Conservation (phyloP, 495 filamentous ascomycete genomes). For the Lasiosphaeria miniovina region DNA sequence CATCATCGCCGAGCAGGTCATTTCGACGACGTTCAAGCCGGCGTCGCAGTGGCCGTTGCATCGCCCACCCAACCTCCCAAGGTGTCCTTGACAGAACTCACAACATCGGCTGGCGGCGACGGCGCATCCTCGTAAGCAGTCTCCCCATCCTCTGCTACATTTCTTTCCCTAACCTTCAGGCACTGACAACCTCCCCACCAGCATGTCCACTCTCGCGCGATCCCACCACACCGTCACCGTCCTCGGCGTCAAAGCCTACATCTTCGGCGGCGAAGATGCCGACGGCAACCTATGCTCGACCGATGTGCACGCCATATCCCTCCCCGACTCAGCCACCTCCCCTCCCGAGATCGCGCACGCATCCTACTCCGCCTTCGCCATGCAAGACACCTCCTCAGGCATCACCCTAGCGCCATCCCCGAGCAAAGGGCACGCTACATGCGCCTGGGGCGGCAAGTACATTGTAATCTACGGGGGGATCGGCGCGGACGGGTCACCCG, state of each 20-base stretch:
- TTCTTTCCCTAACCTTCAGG: neutral
- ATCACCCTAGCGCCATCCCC: conserved; percentile 36
- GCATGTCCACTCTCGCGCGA: conserved; percentile 38
- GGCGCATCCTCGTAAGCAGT: conserved; percentile 21
- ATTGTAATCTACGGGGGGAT: conserved; percentile 47
- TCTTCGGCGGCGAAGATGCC: conserved; percentile 48
- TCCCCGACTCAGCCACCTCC: conserved; percentile 31
- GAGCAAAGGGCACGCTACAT: conserved; percentile 42
- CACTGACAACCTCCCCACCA: neutral
- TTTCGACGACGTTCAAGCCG: conserved; percentile 44
- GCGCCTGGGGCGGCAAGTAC: conserved; percentile 31
- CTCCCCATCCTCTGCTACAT: too few species aligned
- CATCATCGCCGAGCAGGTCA: conserved; percentile 40
- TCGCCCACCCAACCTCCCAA: conserved; percentile 43
- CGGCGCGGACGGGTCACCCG: conserved; percentile 29
- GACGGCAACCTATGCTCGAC: conserved; percentile 40
- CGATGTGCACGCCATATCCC: conserved; percentile 44
- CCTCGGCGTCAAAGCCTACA: conserved; percentile 45
- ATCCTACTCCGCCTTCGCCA: conserved; percentile 22
- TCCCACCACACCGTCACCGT: conserved; percentile 48
- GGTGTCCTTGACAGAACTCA: conserved; percentile 40
- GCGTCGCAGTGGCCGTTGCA: conserved; percentile 34
- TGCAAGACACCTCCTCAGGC: conserved; percentile 32
- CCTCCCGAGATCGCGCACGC: conserved; percentile 12
- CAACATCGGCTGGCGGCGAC: conserved; percentile 25